Percentiles rank a stretch among this genome's conserved stretches.
Evolutionary conservation across 768 basidiomycete genomes (phyloP).

Genomic region (Trichaptum fuscoviolaceum): DNA sequence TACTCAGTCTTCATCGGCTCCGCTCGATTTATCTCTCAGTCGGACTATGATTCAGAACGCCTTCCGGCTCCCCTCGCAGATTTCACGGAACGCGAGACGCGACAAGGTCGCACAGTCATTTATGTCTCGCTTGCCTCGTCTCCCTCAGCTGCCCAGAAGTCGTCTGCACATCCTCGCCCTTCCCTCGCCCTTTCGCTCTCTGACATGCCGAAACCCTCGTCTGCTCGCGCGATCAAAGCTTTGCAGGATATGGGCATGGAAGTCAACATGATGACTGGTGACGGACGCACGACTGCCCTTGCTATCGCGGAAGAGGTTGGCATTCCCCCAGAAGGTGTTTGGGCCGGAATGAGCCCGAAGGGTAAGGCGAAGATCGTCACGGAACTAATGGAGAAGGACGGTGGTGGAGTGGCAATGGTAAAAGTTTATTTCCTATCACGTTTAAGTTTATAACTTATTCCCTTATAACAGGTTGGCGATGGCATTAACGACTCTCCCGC

Average conservation of each 20-base stretch:
- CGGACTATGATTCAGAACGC: slow-evolving; percentile 31
- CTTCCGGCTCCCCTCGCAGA: slow-evolving; percentile 54
- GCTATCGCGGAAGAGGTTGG: slow-evolving; percentile 91
- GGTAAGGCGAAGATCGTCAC: slow-evolving; percentile 86
- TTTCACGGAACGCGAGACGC: slow-evolving; percentile 70
- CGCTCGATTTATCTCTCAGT: slow-evolving; percentile 59
- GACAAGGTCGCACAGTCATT: slow-evolving; percentile 77
- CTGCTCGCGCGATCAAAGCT: slow-evolving; percentile 74
- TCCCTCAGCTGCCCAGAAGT: slow-evolving; percentile 19
- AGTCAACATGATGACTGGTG: slow-evolving; percentile 93
- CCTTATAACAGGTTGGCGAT: slow-evolving; percentile 74
- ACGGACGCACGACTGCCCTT: slow-evolving; percentile 76
- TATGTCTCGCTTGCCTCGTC: slow-evolving; percentile 60
- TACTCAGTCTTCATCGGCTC: slow-evolving; percentile 73
- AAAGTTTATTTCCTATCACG: slow-evolving; percentile 18
- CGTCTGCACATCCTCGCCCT: slow-evolving; percentile 43
- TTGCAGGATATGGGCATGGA: slow-evolving; percentile 87
- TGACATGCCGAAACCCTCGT: slow-evolving; percentile 83
- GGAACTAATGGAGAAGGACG: slow-evolving; percentile 70
- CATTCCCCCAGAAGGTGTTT: slow-evolving; percentile 75
- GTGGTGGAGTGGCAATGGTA: slow-evolving; percentile 87
- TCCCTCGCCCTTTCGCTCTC: slow-evolving; percentile 80
- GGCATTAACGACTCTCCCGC: slow-evolving; percentile 99
- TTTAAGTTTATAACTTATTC: not conserved
- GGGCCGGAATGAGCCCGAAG: slow-evolving; percentile 91